Base-by-base conservation (phyloP, 2,329 filamentous ascomycete species). In the Claviceps purpurea region DNA sequence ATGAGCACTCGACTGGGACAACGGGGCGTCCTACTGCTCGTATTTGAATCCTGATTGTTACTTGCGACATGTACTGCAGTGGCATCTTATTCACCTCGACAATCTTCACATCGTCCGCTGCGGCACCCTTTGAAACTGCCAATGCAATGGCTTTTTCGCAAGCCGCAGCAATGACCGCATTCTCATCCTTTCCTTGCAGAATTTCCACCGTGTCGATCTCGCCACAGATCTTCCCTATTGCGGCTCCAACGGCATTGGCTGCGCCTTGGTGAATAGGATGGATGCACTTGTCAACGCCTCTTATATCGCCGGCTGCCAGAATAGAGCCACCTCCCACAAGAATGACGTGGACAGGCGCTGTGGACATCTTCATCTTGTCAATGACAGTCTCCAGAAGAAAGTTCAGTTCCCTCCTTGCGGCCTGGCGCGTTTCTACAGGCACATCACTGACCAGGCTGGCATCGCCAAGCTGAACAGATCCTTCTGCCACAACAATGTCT, bases 231-330 rank as follows among this genome's bases (percentile, higher is more conserved):
- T 76, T 76, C 2, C 75, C 75, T 37, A 79, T 78, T 0, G 79
- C 79, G 1, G 79, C 78, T 5, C 79, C 79, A 2, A 82, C 74
- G 0, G 79, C 78, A 60, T 82, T 82, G 3, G 78, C 78, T 0
- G 75, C 76, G 52, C 75, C 76, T 34, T 76, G 68, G 49, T 73
- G 74, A 2, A 72, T 69, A 1, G 78, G 78, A 4, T 70, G 65
- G 7, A 76, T 73, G 52, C 74, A 71, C 55, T 74, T 66, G 6
- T 70, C 67, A 0, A 78, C 77, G 0, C 76, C 76, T 1, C 68
- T 64, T 6, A 81, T 66, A 0, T 65, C 58, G 5, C 73, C 67
- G 1, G 73, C 70, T 2, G 74, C 72, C 2, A 81, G 61, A 0
- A 81, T 68, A 0, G 75, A 73, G 4, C 79, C 78, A 5, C 79